Conservation (phyloP, 106 monocot species). For the Dactylorhiza incarnata region DNA sequence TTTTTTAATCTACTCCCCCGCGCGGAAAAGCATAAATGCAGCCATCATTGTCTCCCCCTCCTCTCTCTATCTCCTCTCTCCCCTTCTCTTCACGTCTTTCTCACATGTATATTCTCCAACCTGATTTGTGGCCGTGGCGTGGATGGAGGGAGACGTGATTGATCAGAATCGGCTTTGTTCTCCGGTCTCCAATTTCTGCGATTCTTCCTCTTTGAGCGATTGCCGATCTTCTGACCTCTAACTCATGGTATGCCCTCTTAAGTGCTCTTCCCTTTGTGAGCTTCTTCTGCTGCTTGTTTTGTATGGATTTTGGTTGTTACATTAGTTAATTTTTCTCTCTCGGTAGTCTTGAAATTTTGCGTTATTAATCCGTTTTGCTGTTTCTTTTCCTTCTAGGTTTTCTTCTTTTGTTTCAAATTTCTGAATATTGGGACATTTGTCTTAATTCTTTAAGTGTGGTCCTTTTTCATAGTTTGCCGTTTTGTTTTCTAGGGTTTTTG, state of each 20-base stretch:
- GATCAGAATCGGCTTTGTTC: not conserved
- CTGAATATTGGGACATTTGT: not conserved
- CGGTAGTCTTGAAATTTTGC: not conserved
- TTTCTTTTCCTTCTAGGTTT: not conserved
- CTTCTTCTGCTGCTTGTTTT: not conserved
- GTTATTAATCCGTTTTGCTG: not conserved
- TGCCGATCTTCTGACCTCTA: not conserved
- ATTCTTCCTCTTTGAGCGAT: not conserved
- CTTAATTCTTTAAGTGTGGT: not conserved
- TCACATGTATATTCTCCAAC: not conserved
- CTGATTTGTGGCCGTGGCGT: not conserved
- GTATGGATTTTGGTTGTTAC: not conserved
- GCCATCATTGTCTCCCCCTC: not conserved
- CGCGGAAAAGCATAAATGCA: not conserved
- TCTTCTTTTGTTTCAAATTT: not conserved
- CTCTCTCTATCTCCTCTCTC: slow-evolving; percentile 1
- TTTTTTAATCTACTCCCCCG: not conserved
- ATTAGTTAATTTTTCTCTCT: not conserved
- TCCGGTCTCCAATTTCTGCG: not conserved
- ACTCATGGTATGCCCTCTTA: not conserved
- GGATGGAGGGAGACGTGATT: not conserved
- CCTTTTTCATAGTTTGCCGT: not conserved
- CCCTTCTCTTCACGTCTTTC: not conserved
- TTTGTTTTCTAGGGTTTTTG: slow-evolving; percentile 5
- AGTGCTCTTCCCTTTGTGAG: not conserved